Evolutionary conservation across 2,329 filamentous ascomycete species (phyloP), one percentile per base, ranked within the genome.

Genomic region (Trichoderma koningiopsis): DNA sequence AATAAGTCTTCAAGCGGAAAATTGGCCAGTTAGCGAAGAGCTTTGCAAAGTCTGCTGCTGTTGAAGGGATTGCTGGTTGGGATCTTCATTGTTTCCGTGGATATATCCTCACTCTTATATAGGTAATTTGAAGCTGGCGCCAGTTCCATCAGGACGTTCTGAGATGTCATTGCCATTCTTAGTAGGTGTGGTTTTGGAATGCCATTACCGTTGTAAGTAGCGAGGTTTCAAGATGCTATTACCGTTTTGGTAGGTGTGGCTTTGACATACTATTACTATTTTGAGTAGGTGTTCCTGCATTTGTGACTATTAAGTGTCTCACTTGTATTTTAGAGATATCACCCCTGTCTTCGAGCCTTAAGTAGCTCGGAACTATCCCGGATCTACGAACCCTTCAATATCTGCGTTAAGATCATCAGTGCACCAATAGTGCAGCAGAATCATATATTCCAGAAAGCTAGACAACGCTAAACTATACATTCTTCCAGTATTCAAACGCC

Each of bases 51-150:
- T 60, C 57, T 60, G 57, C 40, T 24, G 35, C 57, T 60, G 57
- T 19, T 60, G 16, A 43, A 19, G 57, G 35, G 35, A 35, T 60
- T 60, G 22, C 33, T 29, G 35, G 57, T 14, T 29, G n/a, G 29
- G 57, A 29, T 43, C 16, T 60, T 43, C 24, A 29, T 60, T 60
- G 14, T 60, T 11, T 35, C 13, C 11, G 57, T 5, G 40, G 35
- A 60, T 43, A 19, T 43, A 29, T 60, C 35, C 16, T 60, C 16
- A n/a, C 22, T 60, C 57, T 60, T 60, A 60, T 43, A 60, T 60
- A 60, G 35, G 43, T 43, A 5, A 60, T 60, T 43, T 43, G 35
- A 43, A 27, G 22, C 10, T n/a, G 29, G 14, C 10, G 35, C 24
- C 7, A 43, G 24, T 7, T 29, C 57, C 8, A 60, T 14, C 7